Evolutionary conservation across 2,329 filamentous ascomycete genomes (phyloP).

Genomic region (Neofusicoccum umdonicola): DNA sequence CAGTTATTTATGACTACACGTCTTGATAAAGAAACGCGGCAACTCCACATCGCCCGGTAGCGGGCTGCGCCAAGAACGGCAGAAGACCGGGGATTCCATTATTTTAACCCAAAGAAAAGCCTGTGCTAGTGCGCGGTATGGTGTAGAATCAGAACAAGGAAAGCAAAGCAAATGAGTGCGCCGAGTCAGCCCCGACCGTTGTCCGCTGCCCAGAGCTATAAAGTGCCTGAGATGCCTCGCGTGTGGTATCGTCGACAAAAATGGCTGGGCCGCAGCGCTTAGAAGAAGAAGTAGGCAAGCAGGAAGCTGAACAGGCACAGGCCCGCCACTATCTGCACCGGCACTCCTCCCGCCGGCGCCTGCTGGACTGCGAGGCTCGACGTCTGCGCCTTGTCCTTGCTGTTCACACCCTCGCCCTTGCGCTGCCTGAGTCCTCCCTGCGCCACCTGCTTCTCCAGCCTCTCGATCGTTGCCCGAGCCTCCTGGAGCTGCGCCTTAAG

Average conservation of each 20-base stretch:
- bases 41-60: not conserved
- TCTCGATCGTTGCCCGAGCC: slow-evolving; percentile 70
- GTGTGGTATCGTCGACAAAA: not conserved
- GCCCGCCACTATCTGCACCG: slow-evolving; percentile 78
- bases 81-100: slow-evolving; percentile 6
- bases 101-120: slow-evolving; percentile 15
- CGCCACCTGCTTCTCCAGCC: slow-evolving; percentile 61
- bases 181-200: slow-evolving; percentile 4
- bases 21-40: not conserved
- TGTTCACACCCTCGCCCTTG: slow-evolving; percentile 57
- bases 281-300: slow-evolving; percentile 96
- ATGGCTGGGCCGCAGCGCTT: slow-evolving; percentile 22
- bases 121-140: slow-evolving; percentile 12
- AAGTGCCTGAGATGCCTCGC: not conserved
- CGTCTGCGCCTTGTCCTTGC: slow-evolving; percentile 48
- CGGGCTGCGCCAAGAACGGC: not conserved
- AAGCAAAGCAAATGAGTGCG: slow-evolving; percentile 10
- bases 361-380: slow-evolving; percentile 51
- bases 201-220: not conserved
- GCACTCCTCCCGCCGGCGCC: slow-evolving; percentile 69
- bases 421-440: slow-evolving; percentile 71
- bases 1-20: slow-evolving; percentile 10
- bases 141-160: slow-evolving; percentile 10
- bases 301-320: slow-evolving; percentile 89
- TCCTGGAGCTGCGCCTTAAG: slow-evolving; percentile 71